A percentile compares a stretch with the other conserved stretches of the same genome.
phyloP scores from a whole-genome alignment of 257 asterid genomes.

The Fraxinus quadrangulata region DNA sequence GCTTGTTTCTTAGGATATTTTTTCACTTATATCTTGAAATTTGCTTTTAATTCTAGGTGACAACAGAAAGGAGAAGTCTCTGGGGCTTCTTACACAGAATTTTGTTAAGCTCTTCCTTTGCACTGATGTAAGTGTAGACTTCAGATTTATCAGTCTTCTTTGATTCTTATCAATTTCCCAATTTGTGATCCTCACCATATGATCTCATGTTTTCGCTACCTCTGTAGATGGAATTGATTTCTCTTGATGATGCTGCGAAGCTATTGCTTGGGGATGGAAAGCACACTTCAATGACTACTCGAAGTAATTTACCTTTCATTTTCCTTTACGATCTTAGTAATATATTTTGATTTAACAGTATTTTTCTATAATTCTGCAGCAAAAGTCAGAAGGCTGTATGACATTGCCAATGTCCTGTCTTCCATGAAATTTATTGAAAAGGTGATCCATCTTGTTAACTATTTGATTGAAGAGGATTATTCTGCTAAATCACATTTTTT shows the following conservation, averaged over 20 bases:
- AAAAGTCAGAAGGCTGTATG: slow-evolving; percentile 89
- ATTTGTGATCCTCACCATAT: slow-evolving; percentile 7
- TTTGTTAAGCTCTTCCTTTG: slow-evolving; percentile 92
- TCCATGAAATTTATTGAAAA: slow-evolving; percentile 94
- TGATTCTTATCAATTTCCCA: background rate
- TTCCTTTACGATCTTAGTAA: background rate
- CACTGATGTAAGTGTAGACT: slow-evolving; percentile 62
- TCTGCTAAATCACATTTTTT: background rate
- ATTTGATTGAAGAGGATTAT: no score
- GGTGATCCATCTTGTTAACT: slow-evolving; percentile 39
- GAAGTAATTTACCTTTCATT: slow-evolving; percentile 54
- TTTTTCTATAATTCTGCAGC: slow-evolving; percentile 50
- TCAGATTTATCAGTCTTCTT: background rate
- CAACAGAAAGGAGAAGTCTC: slow-evolving; percentile 89
- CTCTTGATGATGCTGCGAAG: slow-evolving; percentile 96
- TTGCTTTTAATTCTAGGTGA: slow-evolving; percentile 37
- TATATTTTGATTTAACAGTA: slow-evolving; percentile 23
- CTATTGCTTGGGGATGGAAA: slow-evolving; percentile 82
- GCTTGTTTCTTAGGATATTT: background rate
- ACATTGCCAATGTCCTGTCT: slow-evolving; percentile 90
- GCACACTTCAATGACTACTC: slow-evolving; percentile 79
- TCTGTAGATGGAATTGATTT: slow-evolving; percentile 79
- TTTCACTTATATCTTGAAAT: background rate
- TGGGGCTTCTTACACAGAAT: slow-evolving; percentile 91
- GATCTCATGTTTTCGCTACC: background rate